Evolutionary conservation across 345 rosid genomes (phyloP).

Genomic region (Pugionium dolabratum): DNA sequence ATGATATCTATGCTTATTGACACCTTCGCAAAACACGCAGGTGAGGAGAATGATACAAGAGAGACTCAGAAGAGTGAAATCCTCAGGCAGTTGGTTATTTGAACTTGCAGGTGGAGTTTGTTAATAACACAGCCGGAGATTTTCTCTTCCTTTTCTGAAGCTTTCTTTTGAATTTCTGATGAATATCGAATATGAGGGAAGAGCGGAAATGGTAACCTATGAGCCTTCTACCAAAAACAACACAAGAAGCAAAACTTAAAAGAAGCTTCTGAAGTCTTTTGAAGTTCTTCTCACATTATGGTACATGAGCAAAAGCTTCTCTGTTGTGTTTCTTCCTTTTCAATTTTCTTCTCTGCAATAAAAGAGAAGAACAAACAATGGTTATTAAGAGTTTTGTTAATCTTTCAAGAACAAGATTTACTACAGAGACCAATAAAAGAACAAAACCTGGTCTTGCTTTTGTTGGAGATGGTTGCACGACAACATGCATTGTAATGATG

Average conservation of each 20-base stretch:
- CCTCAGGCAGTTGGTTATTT: conserved; percentile 32
- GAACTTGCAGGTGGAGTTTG: conserved; percentile 72
- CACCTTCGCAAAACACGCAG: conserved; percentile 44
- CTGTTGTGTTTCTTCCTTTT: conserved; percentile 49
- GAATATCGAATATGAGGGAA: background rate
- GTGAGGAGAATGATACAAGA: conserved; percentile 42
- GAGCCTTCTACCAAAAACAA: conserved; percentile 16
- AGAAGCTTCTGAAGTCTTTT: background rate
- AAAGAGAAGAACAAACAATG: conserved; percentile 7
- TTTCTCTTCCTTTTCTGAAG: conserved; percentile 46
- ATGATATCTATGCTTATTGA: conserved; percentile 41
- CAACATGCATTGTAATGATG: conserved; percentile 92
- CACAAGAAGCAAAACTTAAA: conserved; percentile 19
- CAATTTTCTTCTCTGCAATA: conserved; percentile 73
- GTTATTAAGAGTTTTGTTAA: conserved; percentile 7
- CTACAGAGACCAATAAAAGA: background rate
- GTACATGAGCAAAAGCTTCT: background rate
- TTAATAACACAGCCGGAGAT: conserved; percentile 48
- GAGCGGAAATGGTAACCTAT: background rate
- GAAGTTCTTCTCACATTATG: background rate
- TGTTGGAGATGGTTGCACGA: conserved; percentile 72
- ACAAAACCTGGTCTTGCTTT: conserved; percentile 65
- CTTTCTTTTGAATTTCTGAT: conserved; percentile 18
- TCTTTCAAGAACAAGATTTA: conserved; percentile 6
- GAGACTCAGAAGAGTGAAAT: conserved; percentile 3